Base-by-base conservation (phyloP, 352 stramenopile genomes). In the Phytophthora syringae region DNA sequence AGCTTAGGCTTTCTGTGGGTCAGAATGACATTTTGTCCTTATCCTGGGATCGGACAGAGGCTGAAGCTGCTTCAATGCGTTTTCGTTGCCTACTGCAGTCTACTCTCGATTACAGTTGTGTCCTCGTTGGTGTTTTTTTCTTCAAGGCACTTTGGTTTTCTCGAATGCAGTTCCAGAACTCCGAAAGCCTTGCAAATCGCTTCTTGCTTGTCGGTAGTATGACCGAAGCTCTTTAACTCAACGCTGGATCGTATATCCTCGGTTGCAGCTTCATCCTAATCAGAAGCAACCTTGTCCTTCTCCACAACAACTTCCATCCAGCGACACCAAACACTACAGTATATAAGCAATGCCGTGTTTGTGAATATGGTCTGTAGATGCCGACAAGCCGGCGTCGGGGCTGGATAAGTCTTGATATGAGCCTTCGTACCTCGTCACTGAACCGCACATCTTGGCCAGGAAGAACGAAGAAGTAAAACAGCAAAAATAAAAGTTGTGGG, bases 401-500 rank as follows among this genome's bases (percentile, higher is more conserved):
- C 44, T 64, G 40, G 22, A 71, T 37, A 58, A 57, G 40, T 62
- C 40, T 64, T 48, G 34, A 48, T 5, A 68, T 56, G 20, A 56
- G 43, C 30, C 56, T 57, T 60, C 43, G 36, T 50, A 27, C 37
- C 36, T 70, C 53, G 27, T 64, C 48, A 36, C 34, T 56, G 37
- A 37, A 37, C 40, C 54, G 58, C 44, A 64, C 15, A 39, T 66
- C 45, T 20, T 42, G 25, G 40, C 30, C 52, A 59, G 36, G 36
- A 43, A 59, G 60, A 58, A 47, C 54, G 43, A 56, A 59, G n/a
- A 70, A 62, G 60, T 52, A 65, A 67, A 61, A 66, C 47, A 73
- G 63, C 64, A 72, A 72, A 73, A 70, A 66, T 64, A 59, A 70
- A 74, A 65, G 50, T 52, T 52, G 63, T 55, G 51, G 39, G 49